Conservation (phyloP, 441 rosid species). For the Rhodomyrtus psidioides region DNA sequence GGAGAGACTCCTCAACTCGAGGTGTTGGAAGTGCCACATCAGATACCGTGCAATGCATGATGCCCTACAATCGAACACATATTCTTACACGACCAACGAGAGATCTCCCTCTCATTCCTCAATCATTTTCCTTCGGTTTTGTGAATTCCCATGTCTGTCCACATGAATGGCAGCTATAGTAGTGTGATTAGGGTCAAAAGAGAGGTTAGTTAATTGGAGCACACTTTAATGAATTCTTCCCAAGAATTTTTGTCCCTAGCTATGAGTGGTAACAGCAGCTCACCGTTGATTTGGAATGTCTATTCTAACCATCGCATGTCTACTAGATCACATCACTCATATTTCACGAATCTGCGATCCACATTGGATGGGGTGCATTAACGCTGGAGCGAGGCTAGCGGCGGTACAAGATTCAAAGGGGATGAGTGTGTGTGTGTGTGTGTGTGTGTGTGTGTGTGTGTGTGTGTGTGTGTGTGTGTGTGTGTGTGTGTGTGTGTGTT, state of each 20-base stretch:
- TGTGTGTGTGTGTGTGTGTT: too few relatives aligned
- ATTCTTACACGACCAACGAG: constrained; percentile 36
- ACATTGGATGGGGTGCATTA: too few relatives aligned
- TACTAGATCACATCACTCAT: not conserved
- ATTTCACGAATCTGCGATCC: not conserved
- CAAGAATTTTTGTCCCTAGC: not conserved
- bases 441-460: too few relatives aligned
- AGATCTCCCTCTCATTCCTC: constrained; percentile 74
- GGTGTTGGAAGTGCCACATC: constrained; percentile 11
- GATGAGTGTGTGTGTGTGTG: too few relatives aligned
- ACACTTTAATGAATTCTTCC: not conserved
- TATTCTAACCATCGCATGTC: not conserved
- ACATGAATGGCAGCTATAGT: constrained; percentile 13
- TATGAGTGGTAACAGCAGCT: not conserved
- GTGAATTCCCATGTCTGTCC: constrained; percentile 17
- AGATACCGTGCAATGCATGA: not conserved
- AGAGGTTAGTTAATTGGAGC: not conserved
- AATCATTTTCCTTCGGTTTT: constrained; percentile 46
- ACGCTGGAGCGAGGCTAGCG: too few relatives aligned
- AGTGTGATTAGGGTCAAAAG: constrained; percentile 9
- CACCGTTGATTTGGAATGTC: not conserved
- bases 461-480: too few relatives aligned
- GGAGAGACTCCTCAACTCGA: constrained; percentile 38
- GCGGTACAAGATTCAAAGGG: too few relatives aligned
- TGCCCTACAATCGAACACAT: constrained; percentile 1